A percentile compares a stretch with the other conserved stretches of the same genome.
These are phyloP conservation scores for Bipolaris gigantea DNA, from an alignment of 2,329 filamentous ascomycete species.

Conservation along the genomic window DNA sequence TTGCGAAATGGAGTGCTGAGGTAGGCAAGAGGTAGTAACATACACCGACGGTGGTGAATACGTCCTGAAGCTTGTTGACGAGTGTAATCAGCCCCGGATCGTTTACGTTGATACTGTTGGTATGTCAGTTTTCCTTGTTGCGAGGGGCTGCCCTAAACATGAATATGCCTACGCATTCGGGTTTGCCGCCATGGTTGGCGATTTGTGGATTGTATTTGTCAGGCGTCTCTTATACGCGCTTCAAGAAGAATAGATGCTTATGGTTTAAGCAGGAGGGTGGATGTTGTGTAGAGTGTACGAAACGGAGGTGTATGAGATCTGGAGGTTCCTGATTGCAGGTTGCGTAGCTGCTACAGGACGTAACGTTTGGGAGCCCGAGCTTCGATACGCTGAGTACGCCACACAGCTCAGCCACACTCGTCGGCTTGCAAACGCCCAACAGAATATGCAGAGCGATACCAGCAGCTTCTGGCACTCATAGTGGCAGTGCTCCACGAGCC, in stretches of 20 bases:
- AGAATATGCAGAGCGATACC: too few relatives aligned
- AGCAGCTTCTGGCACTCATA: background rate
- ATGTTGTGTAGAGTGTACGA: slow-evolving; percentile 18
- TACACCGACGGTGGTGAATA: slow-evolving; percentile 94
- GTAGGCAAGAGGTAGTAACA: slow-evolving; percentile 38
- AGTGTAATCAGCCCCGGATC: slow-evolving; percentile 73
- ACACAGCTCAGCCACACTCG: slow-evolving; percentile 13
- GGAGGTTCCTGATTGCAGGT: slow-evolving; percentile 20
- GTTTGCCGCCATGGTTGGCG: slow-evolving; percentile 46
- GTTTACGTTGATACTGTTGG: slow-evolving; percentile 68
- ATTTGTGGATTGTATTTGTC: slow-evolving; percentile 6
- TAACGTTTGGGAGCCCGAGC: slow-evolving; percentile 18
- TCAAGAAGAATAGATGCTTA: slow-evolving; percentile 6
- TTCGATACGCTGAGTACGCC: slow-evolving; percentile 15
- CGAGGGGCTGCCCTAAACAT: slow-evolving; percentile 21
- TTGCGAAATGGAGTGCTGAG: slow-evolving; percentile 7
- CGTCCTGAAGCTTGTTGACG: slow-evolving; percentile 99
- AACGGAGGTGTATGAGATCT: slow-evolving; percentile 25
- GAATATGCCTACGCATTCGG: slow-evolving; percentile 45
- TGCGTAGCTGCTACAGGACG: slow-evolving; percentile 23
- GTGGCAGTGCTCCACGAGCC: background rate
- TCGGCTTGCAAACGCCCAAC: background rate
- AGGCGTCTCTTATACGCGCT: slow-evolving; percentile 4
- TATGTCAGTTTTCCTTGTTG: slow-evolving; percentile 31
- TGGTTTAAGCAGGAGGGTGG: background rate